Percentiles rank a stretch among this genome's conserved stretches.
These are phyloP conservation scores for Nitzschia palea DNA, from an alignment of 108 stramenopile genomes.

Conservation along the genomic window DNA sequence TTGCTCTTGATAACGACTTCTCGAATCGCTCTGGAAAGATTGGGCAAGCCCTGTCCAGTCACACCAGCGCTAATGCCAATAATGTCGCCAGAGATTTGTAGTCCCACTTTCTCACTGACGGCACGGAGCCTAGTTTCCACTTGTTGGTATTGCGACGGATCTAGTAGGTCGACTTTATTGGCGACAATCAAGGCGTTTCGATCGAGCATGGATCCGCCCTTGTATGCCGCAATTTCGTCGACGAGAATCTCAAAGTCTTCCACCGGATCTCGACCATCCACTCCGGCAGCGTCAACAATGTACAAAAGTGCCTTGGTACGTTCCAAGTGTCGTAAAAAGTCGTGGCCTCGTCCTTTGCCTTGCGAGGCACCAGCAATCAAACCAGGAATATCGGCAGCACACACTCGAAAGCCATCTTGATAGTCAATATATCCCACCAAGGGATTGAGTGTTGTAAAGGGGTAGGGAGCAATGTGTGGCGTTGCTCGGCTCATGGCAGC, in stretches of 20 bases:
- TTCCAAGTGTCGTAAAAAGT: constrained; percentile 94
- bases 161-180: constrained; percentile 84
- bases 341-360: constrained; percentile 93
- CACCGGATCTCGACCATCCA: constrained; percentile 69
- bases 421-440: constrained; percentile 89
- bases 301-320: constrained; percentile 81
- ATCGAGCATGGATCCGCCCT: constrained; percentile 63
- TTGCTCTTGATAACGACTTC: constrained; percentile 21
- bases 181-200: constrained; percentile 76
- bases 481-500: constrained; percentile 86
- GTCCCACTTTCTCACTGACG: constrained; percentile 61
- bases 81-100: constrained; percentile 58
- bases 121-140: constrained; percentile 42
- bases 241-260: constrained; percentile 66
- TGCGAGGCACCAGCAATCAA: constrained; percentile 94
- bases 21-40: constrained; percentile 59
- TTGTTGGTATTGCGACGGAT: constrained; percentile 45
- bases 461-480: constrained; percentile 95
- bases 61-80: constrained; percentile 83
- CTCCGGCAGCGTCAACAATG: constrained; percentile 82
- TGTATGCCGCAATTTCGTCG: constrained; percentile 72
- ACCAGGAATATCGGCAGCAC: constrained; percentile 96
- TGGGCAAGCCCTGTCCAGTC: constrained; percentile 69
- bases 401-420: constrained; percentile 72
- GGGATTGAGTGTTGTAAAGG: constrained; percentile 98